Conservation (phyloP, 2,329 filamentous ascomycete genomes). For the Zopfia rhizophila region DNA sequence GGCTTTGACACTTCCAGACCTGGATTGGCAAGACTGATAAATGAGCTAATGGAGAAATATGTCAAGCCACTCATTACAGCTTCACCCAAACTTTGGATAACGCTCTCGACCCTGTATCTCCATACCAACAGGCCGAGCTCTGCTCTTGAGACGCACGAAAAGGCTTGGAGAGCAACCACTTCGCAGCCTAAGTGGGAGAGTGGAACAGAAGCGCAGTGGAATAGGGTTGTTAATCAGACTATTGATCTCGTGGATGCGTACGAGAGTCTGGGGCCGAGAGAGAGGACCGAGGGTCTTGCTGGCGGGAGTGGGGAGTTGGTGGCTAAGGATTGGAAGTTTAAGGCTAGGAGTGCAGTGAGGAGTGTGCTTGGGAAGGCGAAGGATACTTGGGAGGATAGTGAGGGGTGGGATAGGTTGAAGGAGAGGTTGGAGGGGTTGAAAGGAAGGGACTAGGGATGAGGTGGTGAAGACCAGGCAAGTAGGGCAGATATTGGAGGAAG, state of each 20-base stretch:
- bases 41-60: constrained; percentile 77
- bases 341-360: constrained; percentile 84
- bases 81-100: constrained; percentile 78
- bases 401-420: constrained; percentile 72
- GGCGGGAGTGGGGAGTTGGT: constrained; percentile 68
- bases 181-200: constrained; percentile 65
- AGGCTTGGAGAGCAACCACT: constrained; percentile 82
- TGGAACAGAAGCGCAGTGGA: constrained; percentile 73
- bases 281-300: constrained; percentile 63
- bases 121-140: constrained; percentile 77
- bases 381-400: constrained; percentile 82
- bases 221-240: constrained; percentile 78
- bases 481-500: background rate
- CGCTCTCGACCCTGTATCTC: constrained; percentile 76
- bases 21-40: constrained; percentile 69
- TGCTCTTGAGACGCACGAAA: constrained; percentile 86
- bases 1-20: constrained; percentile 55
- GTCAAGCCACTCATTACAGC: constrained; percentile 86
- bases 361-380: constrained; percentile 85
- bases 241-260: constrained; percentile 84
- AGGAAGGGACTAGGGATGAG: constrained; percentile 33
- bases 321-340: constrained; percentile 85
- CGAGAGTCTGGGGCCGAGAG: constrained; percentile 71
- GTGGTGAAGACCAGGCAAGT: constrained; percentile 13
- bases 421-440: constrained; percentile 57